Conservation (phyloP, 129 eudicot genomes). For the Solidago caesia region DNA sequence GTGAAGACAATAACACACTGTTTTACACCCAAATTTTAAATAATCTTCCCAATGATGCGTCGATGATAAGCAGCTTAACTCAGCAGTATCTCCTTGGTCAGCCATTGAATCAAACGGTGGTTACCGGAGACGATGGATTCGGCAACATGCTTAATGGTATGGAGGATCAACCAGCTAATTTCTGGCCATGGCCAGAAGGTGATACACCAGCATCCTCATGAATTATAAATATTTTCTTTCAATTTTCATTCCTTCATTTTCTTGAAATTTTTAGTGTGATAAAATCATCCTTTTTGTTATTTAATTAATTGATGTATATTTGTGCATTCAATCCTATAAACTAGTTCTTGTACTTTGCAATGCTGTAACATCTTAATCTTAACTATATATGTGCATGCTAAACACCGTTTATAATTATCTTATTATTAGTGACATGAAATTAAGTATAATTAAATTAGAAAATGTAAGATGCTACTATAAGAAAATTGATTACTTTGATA, state of each 20-base stretch:
- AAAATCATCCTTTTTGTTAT: constrained; percentile 21
- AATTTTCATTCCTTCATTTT: constrained; percentile 10
- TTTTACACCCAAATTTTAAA: constrained; percentile 37
- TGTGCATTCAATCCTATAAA: too few relatives aligned
- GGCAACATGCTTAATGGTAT: constrained; percentile 61
- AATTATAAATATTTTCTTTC: neutral
- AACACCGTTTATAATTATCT: too few relatives aligned
- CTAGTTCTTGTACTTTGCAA: too few relatives aligned
- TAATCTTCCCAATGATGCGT: constrained; percentile 35
- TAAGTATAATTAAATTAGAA: too few relatives aligned
- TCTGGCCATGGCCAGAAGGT: constrained; percentile 76
- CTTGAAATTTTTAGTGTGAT: constrained; percentile 20
- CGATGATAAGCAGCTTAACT: constrained; percentile 32
- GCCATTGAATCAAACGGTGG: constrained; percentile 36
- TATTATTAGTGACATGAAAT: too few relatives aligned
- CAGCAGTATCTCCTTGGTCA: constrained; percentile 43
- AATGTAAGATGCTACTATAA: too few relatives aligned
- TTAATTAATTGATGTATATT: constrained; percentile 29
- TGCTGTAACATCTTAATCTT: too few relatives aligned
- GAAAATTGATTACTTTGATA: too few relatives aligned
- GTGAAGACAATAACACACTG: constrained; percentile 46
- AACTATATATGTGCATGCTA: too few relatives aligned
- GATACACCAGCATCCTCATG: constrained; percentile 23
- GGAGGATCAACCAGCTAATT: constrained; percentile 54
- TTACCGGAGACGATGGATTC: constrained; percentile 51